Evolutionary conservation across 495 filamentous ascomycete species (phyloP), one percentile per base, ranked within the genome.

Genomic region (Alectoria sarmentosa): DNA sequence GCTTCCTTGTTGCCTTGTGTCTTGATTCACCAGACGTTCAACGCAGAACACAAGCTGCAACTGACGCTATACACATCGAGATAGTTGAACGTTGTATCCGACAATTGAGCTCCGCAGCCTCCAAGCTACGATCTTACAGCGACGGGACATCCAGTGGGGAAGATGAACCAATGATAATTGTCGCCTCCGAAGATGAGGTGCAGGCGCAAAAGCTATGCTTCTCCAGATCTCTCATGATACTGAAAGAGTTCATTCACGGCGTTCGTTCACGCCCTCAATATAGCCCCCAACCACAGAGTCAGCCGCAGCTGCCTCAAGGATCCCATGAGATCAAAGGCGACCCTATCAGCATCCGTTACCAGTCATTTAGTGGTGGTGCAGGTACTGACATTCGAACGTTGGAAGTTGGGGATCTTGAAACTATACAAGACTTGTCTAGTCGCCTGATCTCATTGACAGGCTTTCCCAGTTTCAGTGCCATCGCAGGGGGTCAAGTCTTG

Each of bases 51-150:
- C 72, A 72, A 21, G 78, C 79, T 28, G 79, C 82, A 9, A 76
- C 83, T 28, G 83, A 89, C 66, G 79, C 80, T 23, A 88, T 92
- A n/a, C 92, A 96, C 73, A 79, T 93, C 63, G 79, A 82, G 14
- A 78, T 96, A 17, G 90, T 91, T 23, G 80, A 88, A 66, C 85
- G 90, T 57, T 96, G 92, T 69, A 81, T 95, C 15, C 75, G 80
- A 21, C 89, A 94, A 70, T 79, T 96, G 13, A 87, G 84, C 42
- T 77, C 79, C 3, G 86, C 89, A n/a, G 89, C 89, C 15, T 73
- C 78, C 21, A 82, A 76, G 54, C 66, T 92, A 67, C 88, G 82
- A 65, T 61, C 71, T 7, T 78, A 78, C 58, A 71, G 61, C 55
- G 75, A 79, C 61, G 75, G 72, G 7, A 70, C 66, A n/a, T 65